Conservation (phyloP, 768 basidiomycete species). For the Suillus subalutaceus region DNA sequence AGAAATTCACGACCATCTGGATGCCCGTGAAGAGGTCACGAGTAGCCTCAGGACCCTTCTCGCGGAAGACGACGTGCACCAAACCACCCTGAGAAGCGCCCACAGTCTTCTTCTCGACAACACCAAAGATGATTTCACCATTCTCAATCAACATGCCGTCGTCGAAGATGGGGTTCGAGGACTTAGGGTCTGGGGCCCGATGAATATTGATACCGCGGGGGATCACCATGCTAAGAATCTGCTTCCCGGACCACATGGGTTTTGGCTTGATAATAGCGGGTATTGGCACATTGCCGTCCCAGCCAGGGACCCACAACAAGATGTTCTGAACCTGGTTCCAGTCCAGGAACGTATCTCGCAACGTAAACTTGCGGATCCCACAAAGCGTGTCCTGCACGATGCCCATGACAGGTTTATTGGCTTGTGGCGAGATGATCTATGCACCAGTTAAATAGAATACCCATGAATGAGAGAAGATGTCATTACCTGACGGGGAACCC, state of each 20-base stretch:
- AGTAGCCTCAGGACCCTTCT: constrained; percentile 93
- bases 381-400: constrained; percentile 99
- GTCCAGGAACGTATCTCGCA: constrained; percentile 94
- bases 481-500: constrained; percentile 93
- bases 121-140: constrained; percentile 92
- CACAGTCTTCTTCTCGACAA: constrained; percentile 99
- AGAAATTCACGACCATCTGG: constrained; percentile 96
- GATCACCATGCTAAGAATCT: constrained; percentile 88
- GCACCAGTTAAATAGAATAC: constrained; percentile 10
- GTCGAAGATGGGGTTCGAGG: constrained; percentile 82
- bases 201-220: constrained; percentile 95
- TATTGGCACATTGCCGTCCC: constrained; percentile 92
- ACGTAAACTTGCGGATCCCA: constrained; percentile 95
- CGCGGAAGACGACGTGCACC: constrained; percentile 95
- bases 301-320: constrained; percentile 95
- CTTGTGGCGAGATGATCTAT: constrained; percentile 98
- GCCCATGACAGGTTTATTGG: constrained; percentile 99
- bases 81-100: constrained; percentile 94
- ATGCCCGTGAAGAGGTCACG: constrained; percentile 89
- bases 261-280: constrained; percentile 97
- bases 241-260: constrained; percentile 97
- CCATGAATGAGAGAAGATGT: background rate
- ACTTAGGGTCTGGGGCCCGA: constrained; percentile 78
- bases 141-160: constrained; percentile 97
- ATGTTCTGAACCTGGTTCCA: constrained; percentile 98